phyloP scores from a whole-genome alignment of 2,329 filamentous ascomycete genomes.

The Mycosphaerella arachidis region DNA sequence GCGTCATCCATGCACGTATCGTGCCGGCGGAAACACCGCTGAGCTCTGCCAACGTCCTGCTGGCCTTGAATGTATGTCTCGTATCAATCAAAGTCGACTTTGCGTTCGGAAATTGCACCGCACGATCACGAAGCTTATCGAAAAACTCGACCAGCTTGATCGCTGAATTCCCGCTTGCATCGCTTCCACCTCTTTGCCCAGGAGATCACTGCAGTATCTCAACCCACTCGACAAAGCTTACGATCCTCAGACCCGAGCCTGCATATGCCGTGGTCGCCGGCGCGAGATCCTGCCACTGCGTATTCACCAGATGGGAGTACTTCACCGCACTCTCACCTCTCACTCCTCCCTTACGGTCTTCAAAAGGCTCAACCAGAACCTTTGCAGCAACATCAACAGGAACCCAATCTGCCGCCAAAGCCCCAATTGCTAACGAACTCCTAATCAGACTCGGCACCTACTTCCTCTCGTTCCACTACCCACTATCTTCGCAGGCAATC shows the following conservation, averaged over 20 bases:
- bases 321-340: not conserved
- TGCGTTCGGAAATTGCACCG: slow-evolving; percentile 12
- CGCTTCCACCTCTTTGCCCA: not conserved
- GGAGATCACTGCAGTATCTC: not conserved
- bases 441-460: slow-evolving; percentile 49
- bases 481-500: slow-evolving; percentile 4
- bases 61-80: slow-evolving; percentile 19
- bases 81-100: slow-evolving; percentile 7
- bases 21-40: slow-evolving; percentile 9
- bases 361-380: not conserved
- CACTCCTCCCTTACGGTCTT: not conserved
- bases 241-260: not conserved
- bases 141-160: slow-evolving; percentile 26
- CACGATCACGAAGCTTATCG: slow-evolving; percentile 10
- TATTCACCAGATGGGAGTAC: slow-evolving; percentile 1
- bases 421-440: slow-evolving; percentile 47
- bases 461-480: slow-evolving; percentile 56
- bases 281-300: not conserved
- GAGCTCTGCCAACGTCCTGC: slow-evolving; percentile 23
- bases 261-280: not conserved
- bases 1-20: slow-evolving; percentile 18
- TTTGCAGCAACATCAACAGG: slow-evolving; percentile 40
- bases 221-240: slow-evolving; percentile 3
- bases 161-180: slow-evolving; percentile 13
- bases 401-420: slow-evolving; percentile 52